These are phyloP conservation scores for Cordyceps farinosa DNA, from an alignment of 2,329 filamentous ascomycete genomes.

Conservation along the genomic window DNA sequence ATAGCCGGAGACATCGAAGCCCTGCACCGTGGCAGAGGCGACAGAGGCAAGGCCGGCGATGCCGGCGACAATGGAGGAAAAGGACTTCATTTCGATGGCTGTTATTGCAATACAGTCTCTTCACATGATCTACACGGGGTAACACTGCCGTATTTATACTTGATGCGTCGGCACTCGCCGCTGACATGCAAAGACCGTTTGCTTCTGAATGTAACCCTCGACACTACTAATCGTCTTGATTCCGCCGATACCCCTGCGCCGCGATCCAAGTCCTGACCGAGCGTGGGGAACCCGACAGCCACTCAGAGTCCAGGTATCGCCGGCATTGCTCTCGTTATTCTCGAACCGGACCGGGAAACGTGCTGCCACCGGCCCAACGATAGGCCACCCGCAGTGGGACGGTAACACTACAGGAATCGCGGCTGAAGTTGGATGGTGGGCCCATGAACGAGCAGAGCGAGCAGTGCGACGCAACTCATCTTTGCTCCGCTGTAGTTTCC, in stretches of 20 bases:
- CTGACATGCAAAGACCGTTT: not conserved
- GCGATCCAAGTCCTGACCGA: conserved; percentile 1
- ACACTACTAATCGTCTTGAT: not conserved
- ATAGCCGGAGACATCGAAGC: conserved; percentile 42
- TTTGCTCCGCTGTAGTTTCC: not conserved
- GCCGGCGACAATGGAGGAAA: conserved; percentile 9
- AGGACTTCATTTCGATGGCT: conserved; percentile 18
- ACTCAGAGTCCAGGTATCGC: not conserved
- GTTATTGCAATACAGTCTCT: not conserved
- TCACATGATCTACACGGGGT: not conserved
- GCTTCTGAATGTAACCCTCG: not conserved
- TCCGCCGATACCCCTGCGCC: conserved; percentile 6
- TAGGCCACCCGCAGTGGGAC: conserved; percentile 7
- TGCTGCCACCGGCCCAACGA: conserved; percentile 1
- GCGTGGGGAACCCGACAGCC: conserved; percentile 7
- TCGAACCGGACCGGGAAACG: not conserved
- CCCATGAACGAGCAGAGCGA: conserved; percentile 10
- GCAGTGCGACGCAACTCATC: not conserved
- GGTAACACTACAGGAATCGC: not conserved
- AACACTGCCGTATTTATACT: conserved; percentile 6
- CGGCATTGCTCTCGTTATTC: not conserved
- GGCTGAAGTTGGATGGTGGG: conserved; percentile 8
- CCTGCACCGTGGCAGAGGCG: conserved; percentile 31
- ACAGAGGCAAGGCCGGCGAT: conserved; percentile 20
- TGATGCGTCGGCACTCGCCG: not conserved